A percentile compares a stretch with the other conserved stretches of the same genome.
These are phyloP conservation scores for Acacia concinna DNA, from an alignment of 331 rosid species.

Conservation along the genomic window DNA sequence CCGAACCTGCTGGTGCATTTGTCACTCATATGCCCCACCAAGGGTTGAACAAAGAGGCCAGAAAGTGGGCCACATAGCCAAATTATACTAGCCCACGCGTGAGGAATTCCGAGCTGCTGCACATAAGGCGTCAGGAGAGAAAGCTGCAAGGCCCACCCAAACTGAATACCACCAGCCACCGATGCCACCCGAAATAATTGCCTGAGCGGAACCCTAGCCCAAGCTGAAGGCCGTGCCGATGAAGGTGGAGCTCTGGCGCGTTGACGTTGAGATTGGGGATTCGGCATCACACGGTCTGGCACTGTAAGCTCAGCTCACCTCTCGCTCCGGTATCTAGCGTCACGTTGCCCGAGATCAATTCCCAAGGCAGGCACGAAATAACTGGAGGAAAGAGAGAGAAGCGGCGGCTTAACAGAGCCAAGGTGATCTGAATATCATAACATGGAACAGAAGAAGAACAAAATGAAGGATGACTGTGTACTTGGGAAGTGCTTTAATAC, in stretches of 20 bases:
- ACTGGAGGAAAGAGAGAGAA: not conserved
- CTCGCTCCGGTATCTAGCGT: not conserved
- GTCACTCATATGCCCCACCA: slow-evolving; percentile 84
- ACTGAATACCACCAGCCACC: slow-evolving; percentile 86
- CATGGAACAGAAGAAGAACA: slow-evolving; percentile 1
- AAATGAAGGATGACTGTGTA: slow-evolving; percentile 13
- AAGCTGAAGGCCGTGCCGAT: slow-evolving; percentile 23
- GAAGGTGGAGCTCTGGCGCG: slow-evolving; percentile 43
- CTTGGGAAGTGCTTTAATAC: not conserved
- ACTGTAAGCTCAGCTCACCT: slow-evolving; percentile 5
- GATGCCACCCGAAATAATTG: slow-evolving; percentile 73
- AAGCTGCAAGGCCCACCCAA: slow-evolving; percentile 98
- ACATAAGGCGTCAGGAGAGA: slow-evolving; percentile 88
- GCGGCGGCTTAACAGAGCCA: slow-evolving; percentile 10
- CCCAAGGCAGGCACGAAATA: not conserved
- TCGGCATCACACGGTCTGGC: slow-evolving; percentile 44
- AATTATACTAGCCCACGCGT: slow-evolving; percentile 88
- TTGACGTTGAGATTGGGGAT: slow-evolving; percentile 37
- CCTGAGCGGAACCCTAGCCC: slow-evolving; percentile 48
- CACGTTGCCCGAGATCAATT: not conserved
- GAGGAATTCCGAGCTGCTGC: slow-evolving; percentile 94
- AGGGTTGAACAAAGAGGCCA: slow-evolving; percentile 85
- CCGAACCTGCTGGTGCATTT: slow-evolving; percentile 73
- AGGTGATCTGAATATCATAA: not conserved
- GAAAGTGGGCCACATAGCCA: slow-evolving; percentile 96